Conservation (phyloP, 768 basidiomycete species). For the Lanmaoa pseudosensibilis region DNA sequence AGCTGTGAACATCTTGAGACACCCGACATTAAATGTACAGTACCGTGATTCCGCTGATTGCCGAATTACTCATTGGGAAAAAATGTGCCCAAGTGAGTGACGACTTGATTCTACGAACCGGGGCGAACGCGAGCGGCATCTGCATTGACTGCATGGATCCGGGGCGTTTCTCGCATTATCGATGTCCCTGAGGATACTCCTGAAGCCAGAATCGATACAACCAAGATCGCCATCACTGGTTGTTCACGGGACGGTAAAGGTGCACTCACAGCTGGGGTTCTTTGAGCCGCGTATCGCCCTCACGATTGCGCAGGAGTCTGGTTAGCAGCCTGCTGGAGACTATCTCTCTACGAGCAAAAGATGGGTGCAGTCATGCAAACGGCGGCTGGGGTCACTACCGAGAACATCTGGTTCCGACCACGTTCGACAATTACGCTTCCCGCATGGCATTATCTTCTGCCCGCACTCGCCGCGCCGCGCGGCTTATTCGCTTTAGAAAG, state of each 20-base stretch:
- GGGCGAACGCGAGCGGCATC: no score
- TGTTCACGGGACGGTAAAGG: no score
- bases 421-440: no score
- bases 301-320: not conserved
- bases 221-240: no score
- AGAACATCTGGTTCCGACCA: not conserved
- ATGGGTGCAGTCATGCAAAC: not conserved
- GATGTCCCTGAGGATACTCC: no score
- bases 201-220: no score
- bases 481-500: not conserved
- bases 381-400: not conserved
- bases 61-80: not conserved
- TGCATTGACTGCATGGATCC: no score
- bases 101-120: no score
- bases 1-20: not conserved
- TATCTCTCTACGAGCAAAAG: not conserved
- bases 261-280: not conserved
- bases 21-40: no score
- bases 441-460: not conserved
- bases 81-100: not conserved
- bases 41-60: not conserved
- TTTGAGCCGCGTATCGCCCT: not conserved
- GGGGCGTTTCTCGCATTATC: no score
- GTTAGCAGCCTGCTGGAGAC: not conserved
- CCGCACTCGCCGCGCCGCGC: not conserved